These are phyloP conservation scores for Sporothrix euskadiensis DNA, from an alignment of 2,329 filamentous ascomycete genomes.

Conservation along the genomic window DNA sequence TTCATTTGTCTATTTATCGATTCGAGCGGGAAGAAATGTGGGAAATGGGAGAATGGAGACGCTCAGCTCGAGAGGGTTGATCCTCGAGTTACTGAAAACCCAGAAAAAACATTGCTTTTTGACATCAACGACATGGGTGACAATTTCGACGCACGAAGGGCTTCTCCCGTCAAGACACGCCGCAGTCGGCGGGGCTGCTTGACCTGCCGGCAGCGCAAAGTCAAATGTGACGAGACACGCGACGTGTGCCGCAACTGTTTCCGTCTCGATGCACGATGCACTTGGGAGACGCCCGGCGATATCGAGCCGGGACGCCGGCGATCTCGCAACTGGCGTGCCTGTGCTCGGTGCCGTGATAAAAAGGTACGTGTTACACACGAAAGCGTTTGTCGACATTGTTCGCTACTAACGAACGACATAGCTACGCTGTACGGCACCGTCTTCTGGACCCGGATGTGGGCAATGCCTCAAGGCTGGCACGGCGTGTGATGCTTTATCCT, in stretches of 20 bases:
- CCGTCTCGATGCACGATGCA: conserved; percentile 42
- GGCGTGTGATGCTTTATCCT: not conserved
- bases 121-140: not conserved
- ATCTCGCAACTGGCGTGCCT: conserved; percentile 22
- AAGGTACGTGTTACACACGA: not conserved
- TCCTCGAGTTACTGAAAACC: too few species aligned
- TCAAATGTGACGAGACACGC: conserved; percentile 56
- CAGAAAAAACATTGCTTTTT: not conserved
- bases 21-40: not conserved
- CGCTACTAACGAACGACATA: not conserved
- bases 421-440: conserved; percentile 14
- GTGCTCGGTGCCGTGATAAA: conserved; percentile 16
- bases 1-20: not conserved
- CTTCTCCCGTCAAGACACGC: conserved; percentile 3
- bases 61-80: not conserved
- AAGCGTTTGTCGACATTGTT: not conserved
- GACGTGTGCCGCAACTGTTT: conserved; percentile 59
- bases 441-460: not conserved
- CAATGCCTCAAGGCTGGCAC: conserved; percentile 7
- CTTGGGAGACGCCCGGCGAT: not conserved
- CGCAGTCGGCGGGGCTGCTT: conserved; percentile 40
- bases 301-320: conserved; percentile 4
- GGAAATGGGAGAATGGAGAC: not conserved
- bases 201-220: conserved; percentile 57
- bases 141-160: not conserved